Base-by-base conservation (phyloP, 2,329 filamentous ascomycete species). In the Colletotrichum coccodes region DNA sequence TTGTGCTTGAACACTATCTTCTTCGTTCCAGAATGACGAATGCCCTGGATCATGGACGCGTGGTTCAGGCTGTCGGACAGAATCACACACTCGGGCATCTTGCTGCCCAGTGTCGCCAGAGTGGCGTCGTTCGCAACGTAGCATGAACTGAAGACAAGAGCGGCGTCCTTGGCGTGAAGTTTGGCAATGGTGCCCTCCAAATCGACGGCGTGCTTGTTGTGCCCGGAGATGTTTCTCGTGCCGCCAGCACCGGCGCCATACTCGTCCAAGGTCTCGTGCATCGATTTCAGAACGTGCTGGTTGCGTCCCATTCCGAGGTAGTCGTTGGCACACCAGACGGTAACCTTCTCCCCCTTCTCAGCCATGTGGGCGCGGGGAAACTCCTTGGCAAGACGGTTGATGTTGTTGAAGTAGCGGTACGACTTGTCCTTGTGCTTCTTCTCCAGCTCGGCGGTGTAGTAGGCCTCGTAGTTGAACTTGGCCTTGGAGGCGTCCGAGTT, bases 341-440 rank as follows among this genome's bases (percentile, higher is more conserved):
- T 97, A 66, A 99, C 96, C 60, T 90, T 90, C 73, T 98, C 94
- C 68, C 95, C 91, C 77, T 90, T 89, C 67, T 87, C 90, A 18
- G 93, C 88, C 87, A 97, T 97, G 81, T 99, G 96, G 52, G 96
- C 96, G 72, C 93, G 93, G 34, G 96, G 96, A 72, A 99, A 99
- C 72, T 98, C 94, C 83, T 96, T 94, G 73, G 96, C 96, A 70
- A 99, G 87, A 40, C 96, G 94, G 79, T 99, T 99, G 90, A 99
- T 99, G 86, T 99, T 99, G 88, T 99, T 99, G 87, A 99, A 99
- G 86, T 98, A 98, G 78, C 96, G 94, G 85, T 99, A 99, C 60
- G 95, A 98, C 85, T 98, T 98, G 87, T 99, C 96, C 87, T 97
- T 95, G 88, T 97, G 96, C 86, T 99, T 99, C 89, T 98, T 98